Percentiles rank a stretch among this genome's conserved stretches.
phyloP scores from a whole-genome alignment of 2,329 filamentous ascomycete genomes.

The Leptographium lundbergii region DNA sequence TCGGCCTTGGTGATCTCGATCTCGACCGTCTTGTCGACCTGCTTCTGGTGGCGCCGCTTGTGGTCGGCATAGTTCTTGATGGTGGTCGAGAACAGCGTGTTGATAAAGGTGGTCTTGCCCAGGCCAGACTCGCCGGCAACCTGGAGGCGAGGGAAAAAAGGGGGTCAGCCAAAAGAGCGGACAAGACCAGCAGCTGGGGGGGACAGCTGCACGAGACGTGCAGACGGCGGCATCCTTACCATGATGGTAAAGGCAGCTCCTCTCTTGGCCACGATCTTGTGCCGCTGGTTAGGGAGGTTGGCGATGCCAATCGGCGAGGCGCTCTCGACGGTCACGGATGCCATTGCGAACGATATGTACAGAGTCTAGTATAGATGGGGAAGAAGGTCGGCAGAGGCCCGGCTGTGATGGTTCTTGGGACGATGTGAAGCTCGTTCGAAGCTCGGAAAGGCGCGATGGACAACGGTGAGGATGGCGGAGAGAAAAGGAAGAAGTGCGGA shows the following conservation, averaged over 20 bases:
- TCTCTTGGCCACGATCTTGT: slow-evolving; percentile 67
- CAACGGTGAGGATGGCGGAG: slow-evolving; percentile 1
- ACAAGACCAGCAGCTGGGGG: neutral
- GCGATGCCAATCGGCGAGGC: slow-evolving; percentile 61
- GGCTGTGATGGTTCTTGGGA: neutral
- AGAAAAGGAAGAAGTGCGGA: neutral
- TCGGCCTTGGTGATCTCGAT: slow-evolving; percentile 99
- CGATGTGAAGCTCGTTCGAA: neutral
- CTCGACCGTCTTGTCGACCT: slow-evolving; percentile 98
- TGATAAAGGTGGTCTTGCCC: slow-evolving; percentile 99
- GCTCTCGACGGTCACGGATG: slow-evolving; percentile 44
- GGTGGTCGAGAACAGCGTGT: slow-evolving; percentile 98
- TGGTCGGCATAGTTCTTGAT: slow-evolving; percentile 99
- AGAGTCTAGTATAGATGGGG: neutral
- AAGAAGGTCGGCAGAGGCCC: neutral
- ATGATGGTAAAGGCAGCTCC: slow-evolving; percentile 99
- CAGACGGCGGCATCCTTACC: slow-evolving; percentile 40
- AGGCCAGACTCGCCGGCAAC: slow-evolving; percentile 97
- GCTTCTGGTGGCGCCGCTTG: slow-evolving; percentile 98
- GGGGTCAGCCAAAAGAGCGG: slow-evolving; percentile 3
- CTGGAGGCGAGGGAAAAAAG: slow-evolving; percentile 28
- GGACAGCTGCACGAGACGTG: slow-evolving; percentile 15
- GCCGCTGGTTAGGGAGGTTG: slow-evolving; percentile 61
- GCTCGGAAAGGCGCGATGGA: neutral
- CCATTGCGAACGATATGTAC: slow-evolving; percentile 30